These are phyloP conservation scores for Alnus rubra DNA, from an alignment of 306 rosid species.

Conservation along the genomic window DNA sequence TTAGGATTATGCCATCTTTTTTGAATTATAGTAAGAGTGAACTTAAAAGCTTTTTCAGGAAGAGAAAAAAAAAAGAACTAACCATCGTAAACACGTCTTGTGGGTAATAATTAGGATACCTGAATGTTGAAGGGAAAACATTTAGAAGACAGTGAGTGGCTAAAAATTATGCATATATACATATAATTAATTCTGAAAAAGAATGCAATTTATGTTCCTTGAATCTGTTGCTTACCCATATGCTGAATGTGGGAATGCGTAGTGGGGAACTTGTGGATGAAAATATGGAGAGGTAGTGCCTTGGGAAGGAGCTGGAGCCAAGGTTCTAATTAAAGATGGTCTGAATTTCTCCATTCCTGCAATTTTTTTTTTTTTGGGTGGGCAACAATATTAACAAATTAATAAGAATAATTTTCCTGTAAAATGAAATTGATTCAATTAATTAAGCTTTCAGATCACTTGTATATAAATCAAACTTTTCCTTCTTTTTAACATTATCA, in stretches of 20 bases:
- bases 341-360: constrained; percentile 41
- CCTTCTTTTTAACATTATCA: constrained; percentile 4
- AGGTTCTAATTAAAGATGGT: constrained; percentile 37
- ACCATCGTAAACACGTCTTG: constrained; percentile 53
- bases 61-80: constrained; percentile 3
- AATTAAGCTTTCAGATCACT: background rate
- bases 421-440: background rate
- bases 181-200: background rate
- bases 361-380: constrained; percentile 8
- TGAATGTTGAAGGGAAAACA: constrained; percentile 29
- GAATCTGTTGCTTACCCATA: constrained; percentile 46
- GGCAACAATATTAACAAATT: background rate
- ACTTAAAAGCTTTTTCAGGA: background rate
- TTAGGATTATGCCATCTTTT: too few species aligned
- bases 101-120: constrained; percentile 50
- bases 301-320: constrained; percentile 37
- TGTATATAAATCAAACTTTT: background rate
- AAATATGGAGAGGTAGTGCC: constrained; percentile 37
- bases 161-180: background rate
- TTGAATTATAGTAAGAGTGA: background rate
- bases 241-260: constrained; percentile 35
- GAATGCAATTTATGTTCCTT: background rate
- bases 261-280: constrained; percentile 49
- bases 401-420: background rate
- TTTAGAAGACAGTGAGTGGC: constrained; percentile 18